Evolutionary conservation across 2,329 filamentous ascomycete species (phyloP).

Genomic region (Byssochlamys sp.): DNA sequence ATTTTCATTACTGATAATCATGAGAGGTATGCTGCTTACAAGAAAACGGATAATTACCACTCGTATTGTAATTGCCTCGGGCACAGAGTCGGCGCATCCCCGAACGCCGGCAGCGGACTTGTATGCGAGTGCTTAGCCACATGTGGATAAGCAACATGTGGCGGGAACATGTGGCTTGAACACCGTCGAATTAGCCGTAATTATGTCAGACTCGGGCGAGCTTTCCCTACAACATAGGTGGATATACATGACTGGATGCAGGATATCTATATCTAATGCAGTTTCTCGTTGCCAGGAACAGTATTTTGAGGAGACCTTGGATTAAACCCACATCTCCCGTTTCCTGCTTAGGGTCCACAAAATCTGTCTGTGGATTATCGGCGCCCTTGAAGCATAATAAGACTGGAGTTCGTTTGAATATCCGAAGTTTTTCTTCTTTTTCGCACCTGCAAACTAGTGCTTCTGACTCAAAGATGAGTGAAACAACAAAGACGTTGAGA

Average conservation of each 20-base stretch:
- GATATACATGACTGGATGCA: neutral
- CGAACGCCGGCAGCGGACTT: neutral
- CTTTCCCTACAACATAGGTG: neutral
- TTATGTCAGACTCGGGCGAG: neutral
- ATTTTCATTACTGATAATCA: neutral
- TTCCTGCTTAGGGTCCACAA: neutral
- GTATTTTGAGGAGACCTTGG: neutral
- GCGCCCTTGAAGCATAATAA: neutral
- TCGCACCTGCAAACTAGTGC: neutral
- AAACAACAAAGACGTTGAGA: slow-evolving; percentile 27
- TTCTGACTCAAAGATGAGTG: slow-evolving; percentile 21
- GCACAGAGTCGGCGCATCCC: neutral
- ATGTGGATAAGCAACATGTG: neutral
- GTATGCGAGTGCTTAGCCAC: neutral
- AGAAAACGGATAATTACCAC: neutral
- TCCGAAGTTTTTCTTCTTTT: slow-evolving; percentile 6
- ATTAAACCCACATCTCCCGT: neutral
- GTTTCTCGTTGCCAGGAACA: neutral
- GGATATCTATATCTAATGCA: neutral
- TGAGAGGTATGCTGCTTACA: neutral
- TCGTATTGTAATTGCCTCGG: neutral
- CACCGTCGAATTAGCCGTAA: neutral
- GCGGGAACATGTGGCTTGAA: neutral
- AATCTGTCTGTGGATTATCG: neutral
- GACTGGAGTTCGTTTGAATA: neutral